Evolutionary conservation across 139 green algal species (phyloP), one percentile per base, ranked within the genome.

Genomic region (Trebouxia sp.): DNA sequence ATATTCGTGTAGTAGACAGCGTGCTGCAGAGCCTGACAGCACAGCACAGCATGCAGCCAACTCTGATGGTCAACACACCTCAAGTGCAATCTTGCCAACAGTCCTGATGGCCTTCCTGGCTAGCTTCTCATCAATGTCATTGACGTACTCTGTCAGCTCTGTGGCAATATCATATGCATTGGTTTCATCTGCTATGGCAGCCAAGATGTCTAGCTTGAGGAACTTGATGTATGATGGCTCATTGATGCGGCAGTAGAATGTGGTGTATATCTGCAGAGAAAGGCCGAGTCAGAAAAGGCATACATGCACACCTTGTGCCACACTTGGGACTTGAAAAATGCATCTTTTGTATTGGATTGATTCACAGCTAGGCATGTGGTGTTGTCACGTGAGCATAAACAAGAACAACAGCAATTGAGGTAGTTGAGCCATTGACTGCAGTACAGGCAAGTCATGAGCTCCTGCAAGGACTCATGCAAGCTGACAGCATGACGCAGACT

Each of bases 161-260:
- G 90, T 94, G 5, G 96, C 95, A 30, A 98, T 97, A 24, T 98
- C 95, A 58, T 96, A 97, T 12, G 92, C 94, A 76, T 99, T 99
- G 80, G 74, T 83, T 6, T 85, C 80, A 81, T 94, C 88, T 6
- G 94, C 94, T 0, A 99, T 87, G 9, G 88, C 90, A 0, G 93
- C 88, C 41, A 99, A 85, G 79, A 97, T 94, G 82, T 97, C 88
- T 75, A 99, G 89, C 90, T 99, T 99, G 1, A 98, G 80, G 69
- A 91, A 84, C 89, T 99, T 99, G 55, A 98, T 90, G 84, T 97
- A 98, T 66, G 88, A 91, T 5, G 95, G 93, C 88, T 99, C 96
- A 56, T 94, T 92, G 30, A 90, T 90, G 28, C 94, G 88, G 88
- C 93, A 98, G 89, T 92, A 99, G 82, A 99, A 98, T 10, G 91